These are phyloP conservation scores for Acer negundo DNA, from an alignment of 345 rosid species.

Conservation along the genomic window DNA sequence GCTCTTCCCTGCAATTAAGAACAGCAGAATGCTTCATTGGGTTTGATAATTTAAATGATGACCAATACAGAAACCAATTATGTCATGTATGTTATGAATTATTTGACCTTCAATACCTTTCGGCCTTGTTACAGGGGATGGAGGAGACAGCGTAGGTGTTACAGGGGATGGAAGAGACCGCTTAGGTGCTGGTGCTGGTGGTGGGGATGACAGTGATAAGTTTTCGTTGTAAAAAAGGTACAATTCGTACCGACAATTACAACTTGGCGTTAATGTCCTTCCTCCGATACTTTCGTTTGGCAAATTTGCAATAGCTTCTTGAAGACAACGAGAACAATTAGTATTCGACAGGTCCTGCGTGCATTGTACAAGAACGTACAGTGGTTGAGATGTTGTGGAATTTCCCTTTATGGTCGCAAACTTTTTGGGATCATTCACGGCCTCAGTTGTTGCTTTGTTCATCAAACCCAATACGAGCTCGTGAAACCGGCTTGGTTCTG, in stretches of 20 bases:
- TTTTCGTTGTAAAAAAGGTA: constrained; percentile 24
- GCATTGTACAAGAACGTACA: constrained; percentile 10
- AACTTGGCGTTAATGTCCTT: constrained; percentile 25
- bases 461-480: background rate
- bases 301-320: background rate
- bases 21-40: background rate
- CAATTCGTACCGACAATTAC: constrained; percentile 34
- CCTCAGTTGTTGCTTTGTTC: background rate
- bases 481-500: constrained; percentile 6
- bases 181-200: too few species aligned
- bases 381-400: background rate
- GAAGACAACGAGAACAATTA: constrained; percentile 28
- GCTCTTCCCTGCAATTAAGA: constrained; percentile 29
- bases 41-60: too few species aligned
- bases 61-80: too few species aligned
- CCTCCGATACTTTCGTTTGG: background rate
- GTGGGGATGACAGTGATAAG: background rate
- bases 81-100: too few species aligned
- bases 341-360: constrained; percentile 12
- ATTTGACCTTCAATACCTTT: too few species aligned
- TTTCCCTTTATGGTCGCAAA: constrained; percentile 14
- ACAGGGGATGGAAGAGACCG: too few species aligned
- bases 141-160: too few species aligned
- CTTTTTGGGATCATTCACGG: background rate
- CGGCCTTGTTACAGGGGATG: too few species aligned